Evolutionary conservation across 352 stramenopile genomes (phyloP), one percentile per base, ranked within the genome.

Genomic region (Phytophthora niederhauseri): DNA sequence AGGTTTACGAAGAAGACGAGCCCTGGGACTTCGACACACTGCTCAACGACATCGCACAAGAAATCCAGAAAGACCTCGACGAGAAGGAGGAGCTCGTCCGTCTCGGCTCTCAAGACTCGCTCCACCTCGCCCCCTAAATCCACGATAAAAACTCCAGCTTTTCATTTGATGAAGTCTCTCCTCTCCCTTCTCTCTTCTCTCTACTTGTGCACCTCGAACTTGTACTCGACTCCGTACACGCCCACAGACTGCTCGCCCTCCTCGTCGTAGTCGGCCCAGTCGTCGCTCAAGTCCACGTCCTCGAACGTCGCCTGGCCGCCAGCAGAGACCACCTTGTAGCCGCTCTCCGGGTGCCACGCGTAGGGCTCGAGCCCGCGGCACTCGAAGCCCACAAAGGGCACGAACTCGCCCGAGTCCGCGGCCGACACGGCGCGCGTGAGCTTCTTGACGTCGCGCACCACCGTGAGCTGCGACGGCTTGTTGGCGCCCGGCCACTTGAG

Each of bases 181-280:
- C 6, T 36, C 4, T 31, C 28, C 28, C 14, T 20, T 53, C 9
- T 48, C 43, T 17, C 45, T 41, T 51, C 48, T n/a, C 52, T 56
- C 54, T 89, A 92, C 71, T 93, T 94, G 77, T 90, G 84, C 69
- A 89, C 84, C 38, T 85, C 58, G 30, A 97, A 91, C 73, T 94
- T 95, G 78, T 89, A 88, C 69, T 94, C 85, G 52, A 97, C 48
- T 17, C 74, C 51, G 72, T 93, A 95, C 36, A 97, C 53, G 22
- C 89, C 89, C 12, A 97, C 85, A 0, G 86, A 90, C 65, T 94
- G 84, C 26, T 72, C 76, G 38, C 78, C 85, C 64, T 97, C 89
- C 22, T 89, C 87, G 61, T 97, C 89, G 68, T 94, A 97, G 53
- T 97, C 88, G 12, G 80, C 84, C 87, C 89, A 97, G 69, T 97